Conservation (phyloP, 768 basidiomycete genomes). For the Naematelia encephala region DNA sequence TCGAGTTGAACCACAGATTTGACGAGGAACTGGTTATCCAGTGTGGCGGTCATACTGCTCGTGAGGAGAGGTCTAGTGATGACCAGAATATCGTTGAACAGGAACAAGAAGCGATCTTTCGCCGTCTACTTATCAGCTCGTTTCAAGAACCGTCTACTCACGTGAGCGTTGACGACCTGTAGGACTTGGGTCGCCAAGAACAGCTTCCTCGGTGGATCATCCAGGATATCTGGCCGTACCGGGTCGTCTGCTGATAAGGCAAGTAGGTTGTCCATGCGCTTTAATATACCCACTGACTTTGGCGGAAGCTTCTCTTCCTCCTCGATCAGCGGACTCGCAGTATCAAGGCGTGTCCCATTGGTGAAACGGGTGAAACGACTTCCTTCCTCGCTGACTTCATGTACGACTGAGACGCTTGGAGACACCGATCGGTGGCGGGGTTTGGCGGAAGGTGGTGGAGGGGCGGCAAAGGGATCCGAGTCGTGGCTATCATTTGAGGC, state of each 20-base stretch:
- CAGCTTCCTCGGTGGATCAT: constrained; percentile 81
- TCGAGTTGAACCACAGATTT: constrained; percentile 79
- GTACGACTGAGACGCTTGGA: constrained; percentile 42
- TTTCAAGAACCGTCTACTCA: constrained; percentile 19
- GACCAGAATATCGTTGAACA: constrained; percentile 94
- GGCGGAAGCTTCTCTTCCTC: constrained; percentile 18
- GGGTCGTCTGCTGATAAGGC: constrained; percentile 37
- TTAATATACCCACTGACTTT: constrained; percentile 30
- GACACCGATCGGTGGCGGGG: constrained; percentile 47
- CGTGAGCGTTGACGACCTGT: constrained; percentile 78
- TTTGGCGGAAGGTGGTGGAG: constrained; percentile 69
- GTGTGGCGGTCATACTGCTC: constrained; percentile 54
- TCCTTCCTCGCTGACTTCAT: constrained; percentile 40
- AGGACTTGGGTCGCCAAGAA: constrained; percentile 79
- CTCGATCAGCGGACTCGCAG: constrained; percentile 6
- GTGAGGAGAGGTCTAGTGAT: constrained; percentile 83
- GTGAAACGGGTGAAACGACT: constrained; percentile 24
- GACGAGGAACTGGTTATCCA: constrained; percentile 76
- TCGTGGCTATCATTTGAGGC: constrained; percentile 50
- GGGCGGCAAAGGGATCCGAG: constrained; percentile 65
- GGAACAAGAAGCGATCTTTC: constrained; percentile 91
- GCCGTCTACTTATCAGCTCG: constrained; percentile 61
- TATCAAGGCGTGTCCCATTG: background rate
- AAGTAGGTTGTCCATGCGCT: constrained; percentile 44
- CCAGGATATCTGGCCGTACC: constrained; percentile 60